Base-by-base conservation (phyloP, 2,329 filamentous ascomycete species). In the Paramyrothecium sp. region DNA sequence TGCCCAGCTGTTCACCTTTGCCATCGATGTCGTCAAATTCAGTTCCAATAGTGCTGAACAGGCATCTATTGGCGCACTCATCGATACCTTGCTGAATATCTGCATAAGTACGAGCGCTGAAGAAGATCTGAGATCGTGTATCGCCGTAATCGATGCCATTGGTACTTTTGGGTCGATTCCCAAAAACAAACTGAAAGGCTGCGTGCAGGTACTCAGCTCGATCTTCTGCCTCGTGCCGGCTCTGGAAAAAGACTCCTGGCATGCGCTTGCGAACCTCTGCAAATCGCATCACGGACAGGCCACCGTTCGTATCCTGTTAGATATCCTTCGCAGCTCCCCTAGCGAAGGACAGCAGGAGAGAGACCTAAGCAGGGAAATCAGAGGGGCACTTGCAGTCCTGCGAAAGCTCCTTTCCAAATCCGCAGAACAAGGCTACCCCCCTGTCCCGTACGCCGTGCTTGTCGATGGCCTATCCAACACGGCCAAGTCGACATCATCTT, bases 81-180 rank as follows among this genome's bases (percentile, higher is more conserved):
- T 93, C 56, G 80, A 84, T 56, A 80, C 80, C 13, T 74, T 90
- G 10, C 77, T 91, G 50, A 73, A 78, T 54, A 89, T 92, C 50
- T 91, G 89, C 71, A 82, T 86, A 70, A 84, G 81, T 63, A 92
- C 89, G 1, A 86, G 81, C 53, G 78, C 82, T 30, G 78, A 85
- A 52, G 80, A 82, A 26, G 89, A 93, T 65, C 78, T 93, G 58
- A 80, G 79, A 54, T 83, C 85, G 19, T 89, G 87, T 64, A 88
- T 91, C 63, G 76, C 80, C 53, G 82, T 92, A 52, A 81, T 92
- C 57, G 84, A 91, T 67, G 81, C 86, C 11, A 82, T 91, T 56
- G 86, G 91, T 55, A 91, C 87, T 0, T 91, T 89, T 68, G 87
- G 88, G 3, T 83, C 86, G 34, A 85, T 93, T 50, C 89, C 90